Percentiles rank a stretch among this genome's conserved stretches.
Conservation (phyloP, 495 filamentous ascomycete species). For the Penicillium parvum region DNA sequence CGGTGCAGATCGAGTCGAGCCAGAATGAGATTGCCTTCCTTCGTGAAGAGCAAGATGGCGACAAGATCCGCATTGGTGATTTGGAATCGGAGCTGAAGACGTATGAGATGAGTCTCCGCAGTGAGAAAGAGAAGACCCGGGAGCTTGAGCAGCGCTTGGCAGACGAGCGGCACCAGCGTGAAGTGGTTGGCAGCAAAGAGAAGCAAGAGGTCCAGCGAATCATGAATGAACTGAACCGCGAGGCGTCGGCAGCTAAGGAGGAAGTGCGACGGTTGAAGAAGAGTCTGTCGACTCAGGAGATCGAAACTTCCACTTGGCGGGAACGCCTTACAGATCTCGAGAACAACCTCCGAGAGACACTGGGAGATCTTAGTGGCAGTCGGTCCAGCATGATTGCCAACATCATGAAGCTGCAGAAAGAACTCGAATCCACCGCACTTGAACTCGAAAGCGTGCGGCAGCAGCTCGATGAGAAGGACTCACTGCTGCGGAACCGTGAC, state of each 20-base stretch:
- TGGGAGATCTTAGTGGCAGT: conserved; percentile 84
- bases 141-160: conserved; percentile 76
- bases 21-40: conserved; percentile 93
- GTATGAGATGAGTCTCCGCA: conserved; percentile 64
- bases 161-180: conserved; percentile 78
- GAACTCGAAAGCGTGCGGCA: conserved; percentile 75
- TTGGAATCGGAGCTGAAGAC: conserved; percentile 76
- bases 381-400: conserved; percentile 79
- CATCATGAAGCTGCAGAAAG: conserved; percentile 80
- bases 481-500: conserved; percentile 85
- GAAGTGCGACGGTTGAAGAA: conserved; percentile 78
- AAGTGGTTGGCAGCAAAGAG: conserved; percentile 77
- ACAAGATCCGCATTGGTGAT: conserved; percentile 97
- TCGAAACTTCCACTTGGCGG: conserved; percentile 84
- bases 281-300: conserved; percentile 74
- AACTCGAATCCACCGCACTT: conserved; percentile 74
- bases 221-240: conserved; percentile 79
- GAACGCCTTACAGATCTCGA: conserved; percentile 86
- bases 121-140: conserved; percentile 72
- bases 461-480: conserved; percentile 79
- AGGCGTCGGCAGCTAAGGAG: conserved; percentile 77
- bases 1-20: conserved; percentile 85
- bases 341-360: conserved; percentile 74
- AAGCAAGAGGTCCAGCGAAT: conserved; percentile 82
- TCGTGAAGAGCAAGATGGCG: conserved; percentile 92